Evolutionary conservation across 1,284 basidiomycete genomes (phyloP).

Genomic region (Cutaneotrichosporon cyanovorans): DNA sequence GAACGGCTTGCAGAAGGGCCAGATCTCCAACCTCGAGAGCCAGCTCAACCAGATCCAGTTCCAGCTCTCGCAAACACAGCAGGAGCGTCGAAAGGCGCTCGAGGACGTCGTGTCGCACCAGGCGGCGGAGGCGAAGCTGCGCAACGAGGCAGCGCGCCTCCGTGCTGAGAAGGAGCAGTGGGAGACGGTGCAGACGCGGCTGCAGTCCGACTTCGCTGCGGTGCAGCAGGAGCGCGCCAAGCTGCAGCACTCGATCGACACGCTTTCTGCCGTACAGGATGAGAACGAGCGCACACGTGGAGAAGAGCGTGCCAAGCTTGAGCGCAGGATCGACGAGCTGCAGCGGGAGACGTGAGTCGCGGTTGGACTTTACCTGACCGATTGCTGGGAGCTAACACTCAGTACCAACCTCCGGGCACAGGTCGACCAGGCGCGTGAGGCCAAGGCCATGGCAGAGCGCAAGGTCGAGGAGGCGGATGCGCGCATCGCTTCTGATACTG

Average conservation of each 20-base stretch:
- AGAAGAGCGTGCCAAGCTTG: constrained; percentile 70
- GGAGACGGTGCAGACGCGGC: constrained; percentile 68
- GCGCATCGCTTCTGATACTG: constrained; percentile 30
- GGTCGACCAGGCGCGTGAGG: constrained; percentile 70
- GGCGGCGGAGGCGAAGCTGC: constrained; percentile 63
- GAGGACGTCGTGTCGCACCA: constrained; percentile 45
- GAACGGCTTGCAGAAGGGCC: constrained; percentile 38
- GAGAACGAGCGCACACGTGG: constrained; percentile 74
- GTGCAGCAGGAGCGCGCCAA: constrained; percentile 72
- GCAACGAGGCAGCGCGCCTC: constrained; percentile 75
- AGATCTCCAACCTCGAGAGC: constrained; percentile 29
- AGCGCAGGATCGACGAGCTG: constrained; percentile 68
- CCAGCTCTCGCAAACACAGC: constrained; percentile 29
- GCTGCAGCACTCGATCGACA: constrained; percentile 75
- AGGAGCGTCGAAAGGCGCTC: constrained; percentile 32
- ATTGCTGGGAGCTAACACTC: constrained; percentile 51
- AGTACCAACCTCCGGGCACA: constrained; percentile 56
- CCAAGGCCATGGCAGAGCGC: constrained; percentile 50
- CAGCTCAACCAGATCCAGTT: constrained; percentile 33
- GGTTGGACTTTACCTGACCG: too few relatives aligned
- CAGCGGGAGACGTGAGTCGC: constrained; percentile 67
- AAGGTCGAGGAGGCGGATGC: constrained; percentile 26
- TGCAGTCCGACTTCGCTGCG: constrained; percentile 75
- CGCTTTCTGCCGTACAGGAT: constrained; percentile 79
- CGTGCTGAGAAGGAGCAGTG: constrained; percentile 86